Evolutionary conservation across 345 rosid species (phyloP).

Genomic region (Noccaea caerulescens): DNA sequence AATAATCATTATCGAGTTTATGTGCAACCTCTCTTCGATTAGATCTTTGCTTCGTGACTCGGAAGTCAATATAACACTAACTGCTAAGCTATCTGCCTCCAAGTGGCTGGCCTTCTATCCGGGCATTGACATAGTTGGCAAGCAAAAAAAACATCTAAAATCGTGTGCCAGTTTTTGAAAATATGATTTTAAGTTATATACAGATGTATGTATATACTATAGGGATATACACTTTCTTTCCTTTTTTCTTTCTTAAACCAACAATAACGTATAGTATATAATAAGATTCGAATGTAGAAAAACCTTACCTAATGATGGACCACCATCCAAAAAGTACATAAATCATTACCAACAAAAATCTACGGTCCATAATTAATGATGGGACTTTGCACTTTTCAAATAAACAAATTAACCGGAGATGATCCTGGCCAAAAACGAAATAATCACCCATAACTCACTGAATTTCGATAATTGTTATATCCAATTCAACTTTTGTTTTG

Average conservation of each 20-base stretch:
- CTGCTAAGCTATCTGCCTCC: constrained; percentile 8
- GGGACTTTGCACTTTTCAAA: not conserved
- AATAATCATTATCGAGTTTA: too few species aligned
- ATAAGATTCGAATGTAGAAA: constrained; percentile 23
- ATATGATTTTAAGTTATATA: not conserved
- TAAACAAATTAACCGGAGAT: not conserved
- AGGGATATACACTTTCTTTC: too few species aligned
- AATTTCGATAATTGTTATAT: not conserved
- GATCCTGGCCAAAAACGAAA: not conserved
- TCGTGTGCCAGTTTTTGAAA: constrained; percentile 12
- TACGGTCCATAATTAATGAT: constrained; percentile 10
- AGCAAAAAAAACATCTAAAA: constrained; percentile 13
- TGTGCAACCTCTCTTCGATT: too few species aligned
- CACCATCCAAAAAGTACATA: constrained; percentile 14
- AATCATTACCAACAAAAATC: constrained; percentile 33
- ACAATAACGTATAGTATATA: not conserved
- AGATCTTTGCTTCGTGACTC: too few species aligned
- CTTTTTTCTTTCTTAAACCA: too few species aligned
- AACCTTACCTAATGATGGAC: constrained; percentile 31
- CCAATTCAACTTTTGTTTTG: not conserved
- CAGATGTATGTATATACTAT: too few species aligned
- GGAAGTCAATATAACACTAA: not conserved
- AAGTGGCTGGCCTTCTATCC: constrained; percentile 9
- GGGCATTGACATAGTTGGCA: constrained; percentile 7
- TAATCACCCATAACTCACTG: constrained; percentile 1